These are phyloP conservation scores for Puccinia novopanici DNA, from an alignment of 1,284 basidiomycete genomes.

Conservation along the genomic window DNA sequence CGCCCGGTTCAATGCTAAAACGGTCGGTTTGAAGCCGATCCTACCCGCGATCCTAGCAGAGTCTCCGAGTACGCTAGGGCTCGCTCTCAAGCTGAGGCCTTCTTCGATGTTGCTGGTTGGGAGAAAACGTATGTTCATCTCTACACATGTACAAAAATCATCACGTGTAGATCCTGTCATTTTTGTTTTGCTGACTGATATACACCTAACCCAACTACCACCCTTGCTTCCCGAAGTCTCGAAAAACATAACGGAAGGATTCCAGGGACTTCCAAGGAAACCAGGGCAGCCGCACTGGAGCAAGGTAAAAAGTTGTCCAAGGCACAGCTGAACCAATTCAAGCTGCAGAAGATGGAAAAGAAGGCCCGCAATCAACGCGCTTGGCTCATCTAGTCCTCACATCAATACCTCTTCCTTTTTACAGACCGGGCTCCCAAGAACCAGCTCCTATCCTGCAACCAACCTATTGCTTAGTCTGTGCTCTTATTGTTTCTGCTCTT, in stretches of 20 bases:
- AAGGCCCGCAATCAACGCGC: conserved; percentile 29
- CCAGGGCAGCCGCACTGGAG: neutral
- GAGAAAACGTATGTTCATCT: conserved; percentile 38
- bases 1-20: conserved; percentile 34
- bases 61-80: conserved; percentile 23
- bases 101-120: conserved; percentile 44
- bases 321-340: conserved; percentile 32
- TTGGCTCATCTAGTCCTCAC: conserved; percentile 21
- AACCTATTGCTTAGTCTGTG: neutral
- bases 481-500: too few relatives aligned
- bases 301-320: conserved; percentile 33
- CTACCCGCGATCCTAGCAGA: conserved; percentile 14
- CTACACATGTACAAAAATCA: neutral
- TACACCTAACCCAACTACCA: neutral
- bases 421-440: neutral
- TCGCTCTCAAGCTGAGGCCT: conserved; percentile 37
- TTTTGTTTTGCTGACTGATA: neutral
- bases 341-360: conserved; percentile 27
- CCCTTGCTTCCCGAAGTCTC: neutral
- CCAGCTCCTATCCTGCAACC: neutral
- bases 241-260: conserved; percentile 40
- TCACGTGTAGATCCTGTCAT: neutral
- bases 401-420: too few relatives aligned
- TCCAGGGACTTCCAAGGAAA: conserved; percentile 19
- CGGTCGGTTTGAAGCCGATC: conserved; percentile 36